A percentile compares a stretch with the other conserved stretches of the same genome.
These are phyloP conservation scores for Geotrichum reessii DNA, from an alignment of 1,139 yeast species.

Conservation along the genomic window DNA sequence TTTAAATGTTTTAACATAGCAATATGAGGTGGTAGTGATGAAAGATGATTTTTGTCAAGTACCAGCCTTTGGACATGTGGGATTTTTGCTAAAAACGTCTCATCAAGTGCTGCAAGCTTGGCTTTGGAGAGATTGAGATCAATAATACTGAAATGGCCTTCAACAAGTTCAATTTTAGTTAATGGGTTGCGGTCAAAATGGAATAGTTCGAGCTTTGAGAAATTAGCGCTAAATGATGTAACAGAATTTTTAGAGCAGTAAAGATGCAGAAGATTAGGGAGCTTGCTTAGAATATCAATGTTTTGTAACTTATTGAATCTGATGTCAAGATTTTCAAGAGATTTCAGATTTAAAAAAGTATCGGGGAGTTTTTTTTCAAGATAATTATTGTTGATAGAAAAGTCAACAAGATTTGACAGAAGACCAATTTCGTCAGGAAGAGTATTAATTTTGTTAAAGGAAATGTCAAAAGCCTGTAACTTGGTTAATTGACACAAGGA, in stretches of 20 bases:
- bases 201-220: constrained; percentile 32
- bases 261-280: constrained; percentile 64
- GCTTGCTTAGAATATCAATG: constrained; percentile 58
- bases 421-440: constrained; percentile 59
- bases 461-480: constrained; percentile 65
- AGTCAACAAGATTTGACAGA: constrained; percentile 54
- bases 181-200: constrained; percentile 72
- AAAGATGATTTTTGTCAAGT: constrained; percentile 78
- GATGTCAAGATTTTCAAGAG: constrained; percentile 70
- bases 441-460: constrained; percentile 64
- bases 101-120: constrained; percentile 67
- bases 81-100: constrained; percentile 55
- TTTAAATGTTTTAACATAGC: constrained; percentile 54
- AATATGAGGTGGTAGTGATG: constrained; percentile 66
- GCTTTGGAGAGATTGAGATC: constrained; percentile 76
- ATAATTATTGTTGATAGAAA: constrained; percentile 70
- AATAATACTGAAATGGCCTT: constrained; percentile 53
- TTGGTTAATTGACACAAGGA: constrained; percentile 55
- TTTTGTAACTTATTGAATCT: constrained; percentile 65
- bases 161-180: constrained; percentile 63
- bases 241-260: constrained; percentile 75
- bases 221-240: constrained; percentile 55
- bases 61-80: constrained; percentile 68
- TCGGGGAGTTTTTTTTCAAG: constrained; percentile 52
- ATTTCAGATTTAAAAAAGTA: constrained; percentile 47